Evolutionary conservation across 192 early-diverging fungal genomes (phyloP).

Genomic region (Backusella mclennaniae): DNA sequence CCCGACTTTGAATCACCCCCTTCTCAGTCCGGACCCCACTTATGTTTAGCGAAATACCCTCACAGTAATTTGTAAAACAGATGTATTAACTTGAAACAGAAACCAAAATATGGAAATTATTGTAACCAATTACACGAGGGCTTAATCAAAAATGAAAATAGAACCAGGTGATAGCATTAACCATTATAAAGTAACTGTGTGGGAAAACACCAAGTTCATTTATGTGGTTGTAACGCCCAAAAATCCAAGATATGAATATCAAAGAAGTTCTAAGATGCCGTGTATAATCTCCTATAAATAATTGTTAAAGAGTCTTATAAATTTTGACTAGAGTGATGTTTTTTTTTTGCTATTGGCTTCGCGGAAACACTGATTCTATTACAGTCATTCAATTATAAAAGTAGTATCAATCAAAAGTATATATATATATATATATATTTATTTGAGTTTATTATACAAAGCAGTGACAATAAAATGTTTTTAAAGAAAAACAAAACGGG

Average conservation of each 20-base stretch:
- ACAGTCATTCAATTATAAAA: background rate
- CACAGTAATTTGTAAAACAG: background rate
- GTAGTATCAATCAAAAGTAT: background rate
- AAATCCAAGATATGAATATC: background rate
- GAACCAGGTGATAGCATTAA: background rate
- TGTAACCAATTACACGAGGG: background rate
- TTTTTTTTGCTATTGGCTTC: too few species aligned
- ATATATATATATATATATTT: background rate
- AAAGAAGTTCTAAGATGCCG: too few species aligned
- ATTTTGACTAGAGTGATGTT: too few species aligned
- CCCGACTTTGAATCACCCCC: too few species aligned
- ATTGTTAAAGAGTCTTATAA: too few species aligned
- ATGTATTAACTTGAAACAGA: background rate
- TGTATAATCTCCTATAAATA: too few species aligned
- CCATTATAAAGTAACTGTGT: background rate
- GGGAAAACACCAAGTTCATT: background rate
- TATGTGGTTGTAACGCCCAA: background rate
- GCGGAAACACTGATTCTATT: background rate
- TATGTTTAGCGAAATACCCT: too few species aligned
- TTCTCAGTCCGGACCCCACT: too few species aligned
- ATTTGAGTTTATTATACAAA: constrained; percentile 1
- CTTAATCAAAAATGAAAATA: background rate
- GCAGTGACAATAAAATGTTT: background rate
- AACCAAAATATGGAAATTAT: background rate
- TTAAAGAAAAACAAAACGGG: background rate